Percentiles rank a stretch among this genome's conserved stretches.
Conservation (phyloP, 2,329 filamentous ascomycete genomes). For the Aspergillus sp. region DNA sequence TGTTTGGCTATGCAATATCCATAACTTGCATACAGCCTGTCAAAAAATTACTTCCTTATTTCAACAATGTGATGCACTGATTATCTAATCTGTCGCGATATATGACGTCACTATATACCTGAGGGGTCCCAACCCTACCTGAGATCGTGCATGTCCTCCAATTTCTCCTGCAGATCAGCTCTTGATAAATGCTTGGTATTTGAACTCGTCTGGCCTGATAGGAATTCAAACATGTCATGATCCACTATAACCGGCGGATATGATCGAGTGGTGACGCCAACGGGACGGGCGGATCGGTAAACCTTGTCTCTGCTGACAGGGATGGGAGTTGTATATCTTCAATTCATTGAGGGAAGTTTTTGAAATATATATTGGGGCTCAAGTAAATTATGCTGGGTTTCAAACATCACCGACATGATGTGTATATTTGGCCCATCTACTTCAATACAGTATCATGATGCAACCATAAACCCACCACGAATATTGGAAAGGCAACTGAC, state of each 20-base stretch:
- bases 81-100: background rate
- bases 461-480: too few species aligned
- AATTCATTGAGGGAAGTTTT: too few species aligned
- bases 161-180: background rate
- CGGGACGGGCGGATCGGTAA: conserved; percentile 1
- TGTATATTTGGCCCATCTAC: too few species aligned
- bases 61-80: background rate
- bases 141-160: background rate
- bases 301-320: background rate
- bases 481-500: background rate
- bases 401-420: too few species aligned
- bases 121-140: too few species aligned
- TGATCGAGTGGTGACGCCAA: conserved; percentile 14
- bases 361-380: too few species aligned
- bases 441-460: too few species aligned
- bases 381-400: too few species aligned
- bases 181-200: background rate
- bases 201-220: background rate
- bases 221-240: conserved; percentile 2
- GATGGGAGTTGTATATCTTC: background rate
- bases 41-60: too few species aligned
- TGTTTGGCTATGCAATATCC: too few species aligned
- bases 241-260: background rate
- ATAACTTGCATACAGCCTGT: too few species aligned
- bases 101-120: background rate